Conservation (phyloP, 768 basidiomycete genomes). For the Austroboletus eburneus region DNA sequence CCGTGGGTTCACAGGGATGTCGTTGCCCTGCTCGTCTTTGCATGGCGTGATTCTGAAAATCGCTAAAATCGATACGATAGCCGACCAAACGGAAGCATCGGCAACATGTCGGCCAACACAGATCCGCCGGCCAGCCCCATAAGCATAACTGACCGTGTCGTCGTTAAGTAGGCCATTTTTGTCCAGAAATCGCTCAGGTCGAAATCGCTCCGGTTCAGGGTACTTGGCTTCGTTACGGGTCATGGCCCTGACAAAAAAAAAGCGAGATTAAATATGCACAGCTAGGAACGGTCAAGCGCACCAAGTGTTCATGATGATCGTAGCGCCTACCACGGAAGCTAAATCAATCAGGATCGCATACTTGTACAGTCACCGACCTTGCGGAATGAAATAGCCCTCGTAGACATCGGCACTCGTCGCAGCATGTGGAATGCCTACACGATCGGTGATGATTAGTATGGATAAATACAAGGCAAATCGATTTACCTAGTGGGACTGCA, state of each 20-base stretch:
- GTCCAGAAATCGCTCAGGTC: conserved; percentile 34
- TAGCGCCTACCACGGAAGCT: conserved; percentile 17
- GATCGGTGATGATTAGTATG: neutral
- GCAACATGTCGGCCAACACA: conserved; percentile 42
- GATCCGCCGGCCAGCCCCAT: conserved; percentile 36
- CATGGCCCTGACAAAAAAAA: conserved; percentile 25
- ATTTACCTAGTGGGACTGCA: conserved; percentile 30
- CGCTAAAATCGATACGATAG: conserved; percentile 32
- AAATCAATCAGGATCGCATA: neutral
- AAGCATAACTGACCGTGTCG: conserved; percentile 30
- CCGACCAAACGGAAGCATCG: conserved; percentile 37
- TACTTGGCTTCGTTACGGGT: conserved; percentile 35
- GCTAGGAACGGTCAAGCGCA: neutral
- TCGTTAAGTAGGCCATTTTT: conserved; percentile 20
- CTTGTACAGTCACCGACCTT: conserved; percentile 32
- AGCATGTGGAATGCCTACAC: conserved; percentile 31
- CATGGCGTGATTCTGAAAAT: conserved; percentile 32
- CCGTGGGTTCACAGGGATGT: conserved; percentile 18
- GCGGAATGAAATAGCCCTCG: conserved; percentile 51
- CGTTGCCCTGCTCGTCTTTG: conserved; percentile 22
- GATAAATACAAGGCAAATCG: neutral
- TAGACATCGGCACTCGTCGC: conserved; percentile 40
- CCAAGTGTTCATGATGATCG: conserved; percentile 30
- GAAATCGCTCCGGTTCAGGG: conserved; percentile 30
- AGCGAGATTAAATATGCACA: neutral